Evolutionary conservation across 177 flowering plant species (phyloP), one percentile per base, ranked within the genome.

Genomic region (Vitis hybrid): DNA sequence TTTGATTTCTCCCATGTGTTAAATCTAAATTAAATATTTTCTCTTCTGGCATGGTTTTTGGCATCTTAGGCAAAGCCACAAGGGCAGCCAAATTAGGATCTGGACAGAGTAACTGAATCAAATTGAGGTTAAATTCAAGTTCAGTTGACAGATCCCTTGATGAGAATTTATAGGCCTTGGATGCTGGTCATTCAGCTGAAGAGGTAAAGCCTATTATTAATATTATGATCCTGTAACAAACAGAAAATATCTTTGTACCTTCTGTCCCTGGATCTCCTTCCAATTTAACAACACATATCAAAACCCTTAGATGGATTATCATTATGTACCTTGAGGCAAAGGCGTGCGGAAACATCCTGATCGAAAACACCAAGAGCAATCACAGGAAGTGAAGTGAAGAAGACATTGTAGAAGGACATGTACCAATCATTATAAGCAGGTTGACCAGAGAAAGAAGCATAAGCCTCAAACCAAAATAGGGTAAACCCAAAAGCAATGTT

Each of bases 371-470:
- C 94, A 13, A 91, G 90, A 62, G 93, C 94, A 67, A 87, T 82
- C 20, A 84, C 94, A 16, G 97, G 97, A 74, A 90, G 92, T 48
- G 92, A 88, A 31, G 94, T 90, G 85, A 91, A 91, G 85, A 91
- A 83, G 56, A 91, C 91, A 62, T 89, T 91, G 81, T 86, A 91
- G 64, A 77, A 83, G 18, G 97, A 82, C 88, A 90, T 78, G 74
- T 84, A 90, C 97, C 94, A 90, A 73, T 91, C 94, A 57, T 91
- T 88, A 62, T 91, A 90, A 50, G 91, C 91, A 72, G 93, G 81
- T 76, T 85, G 84, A 57, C 93, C 97, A 29, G 97, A 90, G 87
- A 89, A 92, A 33, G 94, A 86, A 72, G 97, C 81, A 75, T 81
- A 68, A 16, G 89, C 86, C 80, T 89, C 95, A 51, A 75, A 90